Conservation (phyloP, 2,329 filamentous ascomycete species). For the Cadophora sp. region DNA sequence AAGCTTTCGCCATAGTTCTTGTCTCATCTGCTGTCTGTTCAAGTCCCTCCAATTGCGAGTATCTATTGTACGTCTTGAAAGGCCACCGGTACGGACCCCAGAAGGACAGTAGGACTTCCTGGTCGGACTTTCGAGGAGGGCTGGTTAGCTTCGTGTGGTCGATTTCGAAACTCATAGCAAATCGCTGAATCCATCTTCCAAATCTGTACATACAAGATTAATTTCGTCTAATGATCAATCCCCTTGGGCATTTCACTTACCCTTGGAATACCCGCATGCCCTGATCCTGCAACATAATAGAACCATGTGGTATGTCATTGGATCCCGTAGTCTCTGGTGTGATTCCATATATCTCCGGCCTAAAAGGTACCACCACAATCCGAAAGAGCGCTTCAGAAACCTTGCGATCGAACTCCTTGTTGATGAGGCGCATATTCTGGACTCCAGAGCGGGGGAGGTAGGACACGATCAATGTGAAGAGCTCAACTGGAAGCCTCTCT, state of each 20-base stretch:
- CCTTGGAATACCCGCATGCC: conserved; percentile 67
- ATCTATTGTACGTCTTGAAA: conserved; percentile 63
- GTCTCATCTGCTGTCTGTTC: conserved; percentile 70
- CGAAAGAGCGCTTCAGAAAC: conserved; percentile 65
- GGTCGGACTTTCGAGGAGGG: conserved; percentile 62
- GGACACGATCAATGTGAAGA: conserved; percentile 63
- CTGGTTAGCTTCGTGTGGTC: conserved; percentile 57
- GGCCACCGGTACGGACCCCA: conserved; percentile 74
- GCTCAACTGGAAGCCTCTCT: conserved; percentile 61
- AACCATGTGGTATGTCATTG: conserved; percentile 30
- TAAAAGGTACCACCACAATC: conserved; percentile 71
- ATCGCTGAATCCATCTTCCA: conserved; percentile 64
- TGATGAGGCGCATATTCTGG: conserved; percentile 66
- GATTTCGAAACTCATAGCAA: conserved; percentile 74
- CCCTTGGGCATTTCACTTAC: conserved; percentile 16
- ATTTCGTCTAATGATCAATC: background rate
- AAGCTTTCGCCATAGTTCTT: conserved; percentile 64
- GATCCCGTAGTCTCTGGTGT: conserved; percentile 45
- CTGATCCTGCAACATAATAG: conserved; percentile 48
- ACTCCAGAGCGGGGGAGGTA: conserved; percentile 64
- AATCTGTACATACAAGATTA: conserved; percentile 48
- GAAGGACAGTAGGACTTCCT: conserved; percentile 61
- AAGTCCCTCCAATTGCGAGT: conserved; percentile 62
- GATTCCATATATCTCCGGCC: conserved; percentile 66
- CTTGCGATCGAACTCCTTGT: conserved; percentile 62